phyloP scores from a whole-genome alignment of 768 basidiomycete species.

The Dentipellis sp. region DNA sequence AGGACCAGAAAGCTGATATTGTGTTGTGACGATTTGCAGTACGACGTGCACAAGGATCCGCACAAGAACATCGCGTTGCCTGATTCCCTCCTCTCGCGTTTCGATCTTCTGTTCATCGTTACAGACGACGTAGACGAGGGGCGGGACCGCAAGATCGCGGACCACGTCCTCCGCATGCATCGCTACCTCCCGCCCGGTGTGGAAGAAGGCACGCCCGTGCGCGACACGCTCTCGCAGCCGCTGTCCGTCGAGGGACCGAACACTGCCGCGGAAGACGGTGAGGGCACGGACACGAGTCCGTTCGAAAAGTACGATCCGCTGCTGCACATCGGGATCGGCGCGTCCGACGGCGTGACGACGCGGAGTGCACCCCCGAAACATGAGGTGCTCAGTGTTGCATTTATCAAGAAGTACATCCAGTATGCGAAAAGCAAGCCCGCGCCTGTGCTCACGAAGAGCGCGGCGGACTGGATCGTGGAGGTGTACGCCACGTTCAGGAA shows the following conservation, averaged over 20 bases:
- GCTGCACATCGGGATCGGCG: constrained; percentile 74
- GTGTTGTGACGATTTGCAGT: neutral
- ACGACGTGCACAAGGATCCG: neutral
- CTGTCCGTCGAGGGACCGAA: constrained; percentile 80
- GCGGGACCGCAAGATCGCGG: constrained; percentile 89
- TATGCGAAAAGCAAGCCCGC: constrained; percentile 87
- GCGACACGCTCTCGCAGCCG: constrained; percentile 82
- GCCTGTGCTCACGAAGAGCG: constrained; percentile 84
- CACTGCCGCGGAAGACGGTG: constrained; percentile 29
- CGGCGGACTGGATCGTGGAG: constrained; percentile 88
- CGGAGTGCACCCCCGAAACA: constrained; percentile 51
- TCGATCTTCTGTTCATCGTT: constrained; percentile 99
- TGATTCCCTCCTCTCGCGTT: constrained; percentile 95
- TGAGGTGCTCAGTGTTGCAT: constrained; percentile 86
- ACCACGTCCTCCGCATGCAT: constrained; percentile 96
- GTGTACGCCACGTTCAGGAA: constrained; percentile 90
- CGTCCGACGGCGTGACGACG: constrained; percentile 34
- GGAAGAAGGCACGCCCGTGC: constrained; percentile 89
- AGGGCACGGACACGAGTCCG: constrained; percentile 63
- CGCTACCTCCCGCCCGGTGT: constrained; percentile 93
- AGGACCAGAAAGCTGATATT: neutral
- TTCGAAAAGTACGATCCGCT: constrained; percentile 97
- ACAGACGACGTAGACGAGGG: constrained; percentile 97
- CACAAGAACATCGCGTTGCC: constrained; percentile 90
- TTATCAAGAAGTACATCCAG: constrained; percentile 98